Conservation (phyloP, 306 rosid genomes). For the Senna tora region DNA sequence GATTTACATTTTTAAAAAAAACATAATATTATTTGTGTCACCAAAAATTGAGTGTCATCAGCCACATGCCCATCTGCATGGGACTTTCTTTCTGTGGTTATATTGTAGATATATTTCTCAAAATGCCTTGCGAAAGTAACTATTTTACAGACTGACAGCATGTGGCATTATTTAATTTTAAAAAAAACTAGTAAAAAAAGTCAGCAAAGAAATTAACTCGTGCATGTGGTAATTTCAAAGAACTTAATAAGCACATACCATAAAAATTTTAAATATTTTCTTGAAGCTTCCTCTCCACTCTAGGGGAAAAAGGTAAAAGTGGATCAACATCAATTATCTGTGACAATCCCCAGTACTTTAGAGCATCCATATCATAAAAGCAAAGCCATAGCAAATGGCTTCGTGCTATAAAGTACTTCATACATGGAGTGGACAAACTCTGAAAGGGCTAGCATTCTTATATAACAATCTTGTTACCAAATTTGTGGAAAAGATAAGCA, state of each 20-base stretch:
- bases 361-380: background rate
- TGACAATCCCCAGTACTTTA: background rate
- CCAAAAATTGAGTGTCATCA: conserved; percentile 1
- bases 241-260: background rate
- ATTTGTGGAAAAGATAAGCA: background rate
- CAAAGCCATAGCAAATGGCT: background rate
- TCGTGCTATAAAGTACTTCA: background rate
- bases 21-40: conserved; percentile 12
- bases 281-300: background rate
- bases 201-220: background rate
- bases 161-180: background rate
- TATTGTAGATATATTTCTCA: conserved; percentile 5
- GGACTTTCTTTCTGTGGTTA: background rate
- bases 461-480: background rate
- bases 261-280: background rate
- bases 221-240: background rate
- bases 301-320: background rate
- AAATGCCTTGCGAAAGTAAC: conserved; percentile 13
- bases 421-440: background rate
- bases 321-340: conserved; percentile 11
- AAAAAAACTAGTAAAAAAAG: background rate
- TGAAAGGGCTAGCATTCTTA: background rate
- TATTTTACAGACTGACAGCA: conserved; percentile 14
- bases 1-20: background rate
- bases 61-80: background rate